Percentiles rank a stretch among this genome's conserved stretches.
Conservation (phyloP, 2,329 filamentous ascomycete genomes). For the Pleurostoma richardsiae region DNA sequence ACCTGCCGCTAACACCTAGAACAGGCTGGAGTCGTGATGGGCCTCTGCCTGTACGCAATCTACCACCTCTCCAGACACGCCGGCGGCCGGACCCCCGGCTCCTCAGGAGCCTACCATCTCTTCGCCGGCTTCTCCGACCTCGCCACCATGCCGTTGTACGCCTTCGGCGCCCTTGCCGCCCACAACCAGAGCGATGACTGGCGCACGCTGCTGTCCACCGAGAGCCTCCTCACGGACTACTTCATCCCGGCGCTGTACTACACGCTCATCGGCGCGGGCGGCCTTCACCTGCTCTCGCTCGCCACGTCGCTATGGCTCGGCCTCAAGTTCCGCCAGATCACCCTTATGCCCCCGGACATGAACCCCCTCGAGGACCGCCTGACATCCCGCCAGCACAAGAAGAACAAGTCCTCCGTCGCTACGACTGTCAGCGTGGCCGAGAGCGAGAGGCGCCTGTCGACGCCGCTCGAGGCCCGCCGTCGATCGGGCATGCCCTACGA, state of each 20-base stretch:
- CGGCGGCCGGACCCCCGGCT: constrained; percentile 67
- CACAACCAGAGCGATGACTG: constrained; percentile 47
- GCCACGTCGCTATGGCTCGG: constrained; percentile 70
- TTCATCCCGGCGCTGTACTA: constrained; percentile 67
- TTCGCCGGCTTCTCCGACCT: constrained; percentile 74
- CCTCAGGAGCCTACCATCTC: constrained; percentile 82
- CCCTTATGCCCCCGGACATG: constrained; percentile 82
- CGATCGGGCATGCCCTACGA: constrained; percentile 39
- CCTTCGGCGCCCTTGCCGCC: constrained; percentile 45
- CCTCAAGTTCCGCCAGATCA: constrained; percentile 76
- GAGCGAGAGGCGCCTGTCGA: constrained; percentile 57
- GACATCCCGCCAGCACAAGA: constrained; percentile 73
- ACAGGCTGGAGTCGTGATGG: constrained; percentile 69
- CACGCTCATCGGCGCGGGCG: constrained; percentile 56
- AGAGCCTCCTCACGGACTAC: constrained; percentile 47
- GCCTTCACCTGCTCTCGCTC: constrained; percentile 67
- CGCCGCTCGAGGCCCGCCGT: constrained; percentile 33
- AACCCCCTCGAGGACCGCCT: constrained; percentile 86
- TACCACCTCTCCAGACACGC: constrained; percentile 73
- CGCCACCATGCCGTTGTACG: constrained; percentile 48
- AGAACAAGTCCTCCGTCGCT: constrained; percentile 58
- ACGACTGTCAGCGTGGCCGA: constrained; percentile 37
- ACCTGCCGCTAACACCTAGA: neutral
- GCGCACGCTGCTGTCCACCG: constrained; percentile 61
- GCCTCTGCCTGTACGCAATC: constrained; percentile 71